Conservation (phyloP, 2,329 filamentous ascomycete genomes). For the Cladophialophora bantiana region DNA sequence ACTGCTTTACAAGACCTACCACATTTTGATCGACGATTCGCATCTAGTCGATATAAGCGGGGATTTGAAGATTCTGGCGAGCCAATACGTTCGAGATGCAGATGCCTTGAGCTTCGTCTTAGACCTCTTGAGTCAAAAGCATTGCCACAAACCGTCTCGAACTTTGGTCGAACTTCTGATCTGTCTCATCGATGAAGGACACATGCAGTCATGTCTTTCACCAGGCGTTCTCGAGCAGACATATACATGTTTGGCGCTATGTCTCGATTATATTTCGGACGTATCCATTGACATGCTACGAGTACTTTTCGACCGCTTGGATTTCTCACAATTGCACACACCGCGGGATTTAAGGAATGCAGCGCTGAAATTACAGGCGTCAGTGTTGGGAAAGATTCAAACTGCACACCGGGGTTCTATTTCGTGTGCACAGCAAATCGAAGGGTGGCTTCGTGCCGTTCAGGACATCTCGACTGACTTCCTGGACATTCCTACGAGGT, state of each 20-base stretch:
- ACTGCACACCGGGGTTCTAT: neutral
- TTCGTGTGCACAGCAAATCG: neutral
- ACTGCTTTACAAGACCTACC: slow-evolving; percentile 21
- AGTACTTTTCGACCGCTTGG: slow-evolving; percentile 9
- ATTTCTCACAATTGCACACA: slow-evolving; percentile 9
- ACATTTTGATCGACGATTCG: slow-evolving; percentile 10
- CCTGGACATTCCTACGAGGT: slow-evolving; percentile 37
- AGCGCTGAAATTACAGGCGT: slow-evolving; percentile 23
- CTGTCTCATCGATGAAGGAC: slow-evolving; percentile 15
- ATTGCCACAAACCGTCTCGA: neutral
- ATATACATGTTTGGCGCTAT: slow-evolving; percentile 22
- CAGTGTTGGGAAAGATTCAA: slow-evolving; percentile 16
- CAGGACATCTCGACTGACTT: slow-evolving; percentile 30
- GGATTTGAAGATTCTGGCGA: slow-evolving; percentile 1
- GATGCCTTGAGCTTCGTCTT: slow-evolving; percentile 22
- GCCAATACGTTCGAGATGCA: slow-evolving; percentile 7
- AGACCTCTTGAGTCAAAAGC: slow-evolving; percentile 17
- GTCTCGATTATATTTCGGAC: slow-evolving; percentile 13
- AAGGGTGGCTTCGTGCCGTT: slow-evolving; percentile 24
- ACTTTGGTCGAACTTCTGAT: slow-evolving; percentile 19
- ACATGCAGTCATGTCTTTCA: neutral
- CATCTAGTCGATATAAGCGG: neutral
- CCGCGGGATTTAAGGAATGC: slow-evolving; percentile 28
- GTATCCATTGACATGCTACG: neutral
- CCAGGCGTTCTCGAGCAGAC: slow-evolving; percentile 22